Evolutionary conservation across 768 basidiomycete species (phyloP).

Genomic region (Hemileccinum rubropunctum): DNA sequence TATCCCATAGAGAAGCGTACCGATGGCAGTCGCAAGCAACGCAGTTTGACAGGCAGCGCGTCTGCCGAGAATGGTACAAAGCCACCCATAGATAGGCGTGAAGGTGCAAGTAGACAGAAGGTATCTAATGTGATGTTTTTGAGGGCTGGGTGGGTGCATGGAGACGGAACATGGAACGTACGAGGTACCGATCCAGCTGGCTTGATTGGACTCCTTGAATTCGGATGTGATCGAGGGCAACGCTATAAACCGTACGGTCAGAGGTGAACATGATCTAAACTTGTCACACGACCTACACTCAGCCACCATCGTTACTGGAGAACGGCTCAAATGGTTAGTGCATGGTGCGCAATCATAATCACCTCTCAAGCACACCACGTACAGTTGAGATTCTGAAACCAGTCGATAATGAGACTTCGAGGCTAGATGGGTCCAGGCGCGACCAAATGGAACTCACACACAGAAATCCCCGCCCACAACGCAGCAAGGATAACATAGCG

Average conservation of each 20-base stretch:
- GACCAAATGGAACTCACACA: slow-evolving; percentile 46
- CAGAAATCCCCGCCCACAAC: slow-evolving; percentile 67
- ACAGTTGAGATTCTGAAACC: slow-evolving; percentile 14
- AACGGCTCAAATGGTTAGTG: neutral
- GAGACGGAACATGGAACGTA: slow-evolving; percentile 1
- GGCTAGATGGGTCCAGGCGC: neutral
- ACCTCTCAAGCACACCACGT: neutral
- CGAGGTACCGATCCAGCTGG: slow-evolving; percentile 29
- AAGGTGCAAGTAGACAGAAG: slow-evolving; percentile 77
- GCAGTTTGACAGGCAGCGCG: slow-evolving; percentile 60
- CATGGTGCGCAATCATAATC: neutral
- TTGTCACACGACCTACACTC: slow-evolving; percentile 5
- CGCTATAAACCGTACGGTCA: slow-evolving; percentile 7
- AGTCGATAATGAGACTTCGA: neutral
- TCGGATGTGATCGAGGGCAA: too few species aligned
- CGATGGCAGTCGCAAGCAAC: too few species aligned
- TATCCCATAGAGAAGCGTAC: slow-evolving; percentile 63
- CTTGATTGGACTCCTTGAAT: too few species aligned
- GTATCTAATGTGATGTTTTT: slow-evolving; percentile 35
- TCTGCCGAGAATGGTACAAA: slow-evolving; percentile 71
- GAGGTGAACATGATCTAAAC: neutral
- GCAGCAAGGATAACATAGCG: slow-evolving; percentile 64
- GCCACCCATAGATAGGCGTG: slow-evolving; percentile 74
- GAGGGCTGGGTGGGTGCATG: neutral
- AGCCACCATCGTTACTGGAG: slow-evolving; percentile 24